Conservation (phyloP, 148 eudicot genomes). For the Spergularia marina region DNA sequence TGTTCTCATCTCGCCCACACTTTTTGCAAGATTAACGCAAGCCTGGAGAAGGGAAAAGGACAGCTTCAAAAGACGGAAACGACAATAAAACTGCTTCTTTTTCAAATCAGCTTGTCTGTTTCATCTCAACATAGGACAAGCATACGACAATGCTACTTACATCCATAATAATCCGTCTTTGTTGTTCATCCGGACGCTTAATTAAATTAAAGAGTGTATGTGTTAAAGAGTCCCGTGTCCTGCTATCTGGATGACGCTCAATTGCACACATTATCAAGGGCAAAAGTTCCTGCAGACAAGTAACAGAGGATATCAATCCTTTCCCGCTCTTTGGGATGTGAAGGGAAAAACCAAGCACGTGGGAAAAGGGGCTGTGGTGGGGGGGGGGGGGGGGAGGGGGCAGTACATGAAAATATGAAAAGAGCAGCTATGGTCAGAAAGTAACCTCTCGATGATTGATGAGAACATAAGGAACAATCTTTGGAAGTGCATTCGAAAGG, state of each 20-base stretch:
- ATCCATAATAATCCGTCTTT: conserved; percentile 94
- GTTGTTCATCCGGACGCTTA: conserved; percentile 98
- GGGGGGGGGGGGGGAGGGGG: neutral
- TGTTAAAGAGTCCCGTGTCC: conserved; percentile 87
- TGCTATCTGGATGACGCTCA: conserved; percentile 95
- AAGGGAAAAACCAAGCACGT: neutral
- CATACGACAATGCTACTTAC: conserved; percentile 43
- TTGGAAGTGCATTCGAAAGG: conserved; percentile 89
- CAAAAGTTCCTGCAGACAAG: conserved; percentile 76
- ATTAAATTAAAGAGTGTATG: conserved; percentile 93
- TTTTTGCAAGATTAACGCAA: conserved; percentile 91
- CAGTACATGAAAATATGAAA: conserved; percentile 11
- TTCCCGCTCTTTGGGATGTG: neutral
- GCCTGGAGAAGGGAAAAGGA: conserved; percentile 49
- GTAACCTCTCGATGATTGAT: conserved; percentile 95
- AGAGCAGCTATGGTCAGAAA: conserved; percentile 11
- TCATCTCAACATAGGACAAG: neutral
- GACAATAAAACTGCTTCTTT: neutral
- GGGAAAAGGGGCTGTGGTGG: no score
- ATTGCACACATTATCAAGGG: conserved; percentile 99
- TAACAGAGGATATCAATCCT: conserved; percentile 12
- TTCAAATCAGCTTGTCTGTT: neutral
- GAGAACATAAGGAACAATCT: conserved; percentile 94
- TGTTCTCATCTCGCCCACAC: conserved; percentile 94
- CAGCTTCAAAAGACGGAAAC: neutral